phyloP scores from a whole-genome alignment of 306 rosid species.

The Castanospermum australe region DNA sequence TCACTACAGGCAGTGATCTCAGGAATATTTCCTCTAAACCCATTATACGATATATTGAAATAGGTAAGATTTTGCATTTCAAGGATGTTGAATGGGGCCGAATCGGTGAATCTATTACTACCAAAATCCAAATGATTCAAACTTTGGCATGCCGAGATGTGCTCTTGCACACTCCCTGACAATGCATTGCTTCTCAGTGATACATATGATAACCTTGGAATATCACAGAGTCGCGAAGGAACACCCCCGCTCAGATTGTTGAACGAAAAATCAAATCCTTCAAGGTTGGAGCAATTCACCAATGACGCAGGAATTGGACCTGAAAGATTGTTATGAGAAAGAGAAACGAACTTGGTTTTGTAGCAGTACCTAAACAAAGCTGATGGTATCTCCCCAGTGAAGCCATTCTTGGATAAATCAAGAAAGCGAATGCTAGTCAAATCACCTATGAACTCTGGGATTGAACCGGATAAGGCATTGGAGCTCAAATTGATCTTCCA shows the following conservation, averaged over 20 bases:
- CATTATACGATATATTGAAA: conserved; percentile 70
- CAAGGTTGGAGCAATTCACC: conserved; percentile 72
- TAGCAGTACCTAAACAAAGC: conserved; percentile 73
- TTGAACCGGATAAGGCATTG: conserved; percentile 76
- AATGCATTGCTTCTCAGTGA: conserved; percentile 74
- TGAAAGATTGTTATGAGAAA: conserved; percentile 73
- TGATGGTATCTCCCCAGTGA: conserved; percentile 76
- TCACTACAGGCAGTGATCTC: conserved; percentile 62
- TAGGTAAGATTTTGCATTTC: conserved; percentile 60
- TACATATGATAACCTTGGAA: conserved; percentile 69
- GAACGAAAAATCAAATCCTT: conserved; percentile 94
- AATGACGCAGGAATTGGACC: conserved; percentile 75
- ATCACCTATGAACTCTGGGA: conserved; percentile 88
- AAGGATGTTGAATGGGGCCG: conserved; percentile 69
- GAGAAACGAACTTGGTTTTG: conserved; percentile 77
- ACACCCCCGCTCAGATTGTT: conserved; percentile 76
- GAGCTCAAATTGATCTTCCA: conserved; percentile 96
- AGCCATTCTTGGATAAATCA: conserved; percentile 85
- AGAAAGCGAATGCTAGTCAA: conserved; percentile 77
- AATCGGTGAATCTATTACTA: conserved; percentile 63
- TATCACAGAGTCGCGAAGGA: conserved; percentile 61
- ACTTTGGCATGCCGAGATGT: conserved; percentile 60
- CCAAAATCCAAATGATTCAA: conserved; percentile 75
- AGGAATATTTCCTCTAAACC: conserved; percentile 68
- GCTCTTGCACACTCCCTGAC: conserved; percentile 61